These are phyloP conservation scores for Liquidambar formosana DNA, from an alignment of 164 flowering plant genomes.

Conservation along the genomic window DNA sequence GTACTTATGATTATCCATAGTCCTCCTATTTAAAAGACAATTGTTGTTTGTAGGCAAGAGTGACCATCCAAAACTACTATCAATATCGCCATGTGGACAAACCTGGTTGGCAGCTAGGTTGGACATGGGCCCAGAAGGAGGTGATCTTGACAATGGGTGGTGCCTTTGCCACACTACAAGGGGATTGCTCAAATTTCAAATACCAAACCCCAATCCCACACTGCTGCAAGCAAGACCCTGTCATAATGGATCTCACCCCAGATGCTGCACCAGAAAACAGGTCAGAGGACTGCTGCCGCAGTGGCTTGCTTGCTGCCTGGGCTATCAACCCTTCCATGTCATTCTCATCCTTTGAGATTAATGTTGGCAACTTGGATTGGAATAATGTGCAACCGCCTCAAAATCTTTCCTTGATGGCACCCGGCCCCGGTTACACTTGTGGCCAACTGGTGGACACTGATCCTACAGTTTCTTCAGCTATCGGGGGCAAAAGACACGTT, in stretches of 20 bases:
- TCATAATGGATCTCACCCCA: conserved; percentile 43
- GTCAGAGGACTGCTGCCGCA: conserved; percentile 49
- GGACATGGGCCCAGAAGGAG: conserved; percentile 56
- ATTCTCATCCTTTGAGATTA: conserved; percentile 47
- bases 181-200: conserved; percentile 52
- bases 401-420: conserved; percentile 52
- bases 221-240: conserved; percentile 47
- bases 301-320: conserved; percentile 48
- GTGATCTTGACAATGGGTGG: conserved; percentile 59
- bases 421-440: conserved; percentile 69
- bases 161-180: conserved; percentile 54
- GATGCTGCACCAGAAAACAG: conserved; percentile 33
- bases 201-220: conserved; percentile 39
- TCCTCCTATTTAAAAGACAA: neutral
- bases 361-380: conserved; percentile 38
- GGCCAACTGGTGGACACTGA: conserved; percentile 28
- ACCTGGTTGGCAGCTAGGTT: conserved; percentile 65
- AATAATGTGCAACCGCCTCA: conserved; percentile 24
- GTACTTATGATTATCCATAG: neutral
- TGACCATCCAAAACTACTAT: conserved; percentile 59
- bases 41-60: conserved; percentile 42
- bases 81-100: conserved; percentile 56
- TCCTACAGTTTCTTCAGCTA: conserved; percentile 43
- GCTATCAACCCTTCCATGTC: conserved; percentile 43
- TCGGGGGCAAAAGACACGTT: conserved; percentile 43